A percentile compares a stretch with the other conserved stretches of the same genome.
These are phyloP conservation scores for Opeltia flavorubescens DNA, from an alignment of 495 filamentous ascomycete genomes.

Conservation along the genomic window DNA sequence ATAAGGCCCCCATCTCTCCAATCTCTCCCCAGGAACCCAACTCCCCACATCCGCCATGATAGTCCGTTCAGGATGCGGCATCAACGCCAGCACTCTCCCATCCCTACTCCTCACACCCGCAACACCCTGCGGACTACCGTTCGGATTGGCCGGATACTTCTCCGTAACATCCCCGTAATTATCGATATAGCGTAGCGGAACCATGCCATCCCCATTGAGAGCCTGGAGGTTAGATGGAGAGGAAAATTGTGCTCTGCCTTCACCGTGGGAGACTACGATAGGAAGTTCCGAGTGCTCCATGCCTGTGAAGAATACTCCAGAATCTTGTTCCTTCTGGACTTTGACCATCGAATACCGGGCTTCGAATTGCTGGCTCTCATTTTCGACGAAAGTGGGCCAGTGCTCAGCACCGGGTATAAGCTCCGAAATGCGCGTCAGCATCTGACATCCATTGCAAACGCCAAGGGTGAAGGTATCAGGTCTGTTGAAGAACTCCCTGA, in stretches of 20 bases:
- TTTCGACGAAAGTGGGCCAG: conserved; percentile 83
- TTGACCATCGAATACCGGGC: conserved; percentile 80
- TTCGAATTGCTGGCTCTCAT: conserved; percentile 84
- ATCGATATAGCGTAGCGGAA: conserved; percentile 71
- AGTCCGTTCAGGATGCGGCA: conserved; percentile 93
- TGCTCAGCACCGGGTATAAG: conserved; percentile 72
- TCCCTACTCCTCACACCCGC: conserved; percentile 67
- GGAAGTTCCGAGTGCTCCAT: conserved; percentile 77
- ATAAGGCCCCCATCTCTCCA: conserved; percentile 66
- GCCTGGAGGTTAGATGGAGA: conserved; percentile 26
- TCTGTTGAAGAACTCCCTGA: conserved; percentile 75
- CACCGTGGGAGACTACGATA: conserved; percentile 82
- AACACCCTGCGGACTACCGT: conserved; percentile 78
- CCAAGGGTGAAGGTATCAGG: conserved; percentile 85
- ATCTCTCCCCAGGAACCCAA: conserved; percentile 48
- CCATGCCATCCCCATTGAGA: conserved; percentile 46
- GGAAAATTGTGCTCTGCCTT: conserved; percentile 71
- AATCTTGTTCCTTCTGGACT: conserved; percentile 69
- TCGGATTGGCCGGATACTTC: conserved; percentile 84
- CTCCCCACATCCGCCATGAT: conserved; percentile 69
- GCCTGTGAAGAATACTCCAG: conserved; percentile 83
- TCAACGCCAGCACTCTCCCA: conserved; percentile 81
- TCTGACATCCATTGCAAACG: conserved; percentile 97
- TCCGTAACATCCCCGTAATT: conserved; percentile 62
- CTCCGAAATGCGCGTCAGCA: conserved; percentile 69